These are phyloP conservation scores for Hypoxylon sp. DNA, from an alignment of 2,329 filamentous ascomycete species.

Conservation along the genomic window DNA sequence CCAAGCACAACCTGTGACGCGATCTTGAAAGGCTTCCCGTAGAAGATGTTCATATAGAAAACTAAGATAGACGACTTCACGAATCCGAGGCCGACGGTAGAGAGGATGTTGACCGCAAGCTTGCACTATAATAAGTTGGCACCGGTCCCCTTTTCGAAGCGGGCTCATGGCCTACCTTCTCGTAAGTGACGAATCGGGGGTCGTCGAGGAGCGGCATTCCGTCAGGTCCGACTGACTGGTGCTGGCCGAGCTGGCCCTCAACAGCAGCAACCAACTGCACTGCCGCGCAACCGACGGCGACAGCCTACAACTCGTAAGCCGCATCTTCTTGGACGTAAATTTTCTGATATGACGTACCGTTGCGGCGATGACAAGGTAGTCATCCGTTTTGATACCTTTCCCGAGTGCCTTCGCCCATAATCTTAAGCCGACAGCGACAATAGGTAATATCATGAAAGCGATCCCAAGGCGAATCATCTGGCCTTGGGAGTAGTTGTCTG, in stretches of 20 bases:
- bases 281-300: constrained; percentile 34
- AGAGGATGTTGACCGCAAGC: constrained; percentile 45
- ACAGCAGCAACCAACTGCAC: constrained; percentile 42
- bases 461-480: constrained; percentile 43
- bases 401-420: constrained; percentile 41
- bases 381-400: constrained; percentile 32
- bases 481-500: constrained; percentile 37
- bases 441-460: constrained; percentile 40
- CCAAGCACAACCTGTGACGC: constrained; percentile 36
- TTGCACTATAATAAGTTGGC: constrained; percentile 39
- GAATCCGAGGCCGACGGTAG: constrained; percentile 42
- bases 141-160: constrained; percentile 8
- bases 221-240: constrained; percentile 38
- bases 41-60: constrained; percentile 47
- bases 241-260: constrained; percentile 44
- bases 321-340: neutral
- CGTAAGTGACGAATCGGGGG: constrained; percentile 43
- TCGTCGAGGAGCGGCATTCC: constrained; percentile 43
- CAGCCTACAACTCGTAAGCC: constrained; percentile 14
- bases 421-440: constrained; percentile 35
- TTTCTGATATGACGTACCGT: constrained; percentile 3
- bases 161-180: constrained; percentile 36
- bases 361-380: constrained; percentile 36
- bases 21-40: constrained; percentile 38
- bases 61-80: constrained; percentile 45